phyloP scores from a whole-genome alignment of 2,329 filamentous ascomycete species.

The Eutypella sp. region DNA sequence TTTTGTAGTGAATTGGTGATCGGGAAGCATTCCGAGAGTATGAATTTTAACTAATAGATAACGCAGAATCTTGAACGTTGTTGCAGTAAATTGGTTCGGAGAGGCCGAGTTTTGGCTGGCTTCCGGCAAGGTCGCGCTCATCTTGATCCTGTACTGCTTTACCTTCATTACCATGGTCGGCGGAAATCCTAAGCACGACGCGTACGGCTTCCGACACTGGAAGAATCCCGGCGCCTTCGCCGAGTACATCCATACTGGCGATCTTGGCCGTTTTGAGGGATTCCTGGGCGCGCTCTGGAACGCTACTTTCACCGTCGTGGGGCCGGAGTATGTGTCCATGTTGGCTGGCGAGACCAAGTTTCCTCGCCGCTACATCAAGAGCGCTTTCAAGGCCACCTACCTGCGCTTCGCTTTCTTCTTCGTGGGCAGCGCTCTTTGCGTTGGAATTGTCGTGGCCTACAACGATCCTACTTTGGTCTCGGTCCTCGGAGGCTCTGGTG shows the following conservation, averaged over 20 bases:
- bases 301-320: slow-evolving; percentile 52
- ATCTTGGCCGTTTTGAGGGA: slow-evolving; percentile 54
- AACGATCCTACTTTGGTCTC: slow-evolving; percentile 52
- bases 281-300: slow-evolving; percentile 53
- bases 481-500: slow-evolving; percentile 18
- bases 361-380: slow-evolving; percentile 50
- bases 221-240: slow-evolving; percentile 49
- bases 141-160: slow-evolving; percentile 27
- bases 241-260: slow-evolving; percentile 45
- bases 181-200: slow-evolving; percentile 35
- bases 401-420: slow-evolving; percentile 60
- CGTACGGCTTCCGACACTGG: slow-evolving; percentile 33
- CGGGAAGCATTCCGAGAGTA: not conserved
- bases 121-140: slow-evolving; percentile 32
- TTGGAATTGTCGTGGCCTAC: slow-evolving; percentile 58
- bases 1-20: slow-evolving; percentile 2
- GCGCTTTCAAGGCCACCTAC: slow-evolving; percentile 59
- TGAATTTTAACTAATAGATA: not conserved
- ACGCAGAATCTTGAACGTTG: slow-evolving; percentile 30
- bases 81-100: slow-evolving; percentile 38
- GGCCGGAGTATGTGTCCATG: slow-evolving; percentile 53
- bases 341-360: slow-evolving; percentile 45
- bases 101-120: slow-evolving; percentile 43
- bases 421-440: slow-evolving; percentile 54
- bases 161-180: slow-evolving; percentile 41